Evolutionary conservation across 768 basidiomycete species (phyloP).

Genomic region (Cystobasidium tubakii): DNA sequence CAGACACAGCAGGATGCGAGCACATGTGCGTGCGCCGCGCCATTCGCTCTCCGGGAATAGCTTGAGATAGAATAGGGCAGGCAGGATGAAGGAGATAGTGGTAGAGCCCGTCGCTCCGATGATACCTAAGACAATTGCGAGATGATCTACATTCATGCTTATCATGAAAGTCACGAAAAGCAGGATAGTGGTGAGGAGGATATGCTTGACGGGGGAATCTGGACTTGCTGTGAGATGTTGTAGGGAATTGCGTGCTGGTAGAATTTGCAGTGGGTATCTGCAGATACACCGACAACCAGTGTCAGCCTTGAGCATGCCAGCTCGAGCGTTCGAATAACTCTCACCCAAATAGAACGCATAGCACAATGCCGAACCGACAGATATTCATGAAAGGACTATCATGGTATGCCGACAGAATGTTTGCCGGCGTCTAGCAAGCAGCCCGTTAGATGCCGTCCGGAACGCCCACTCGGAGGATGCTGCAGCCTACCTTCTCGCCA

Average conservation of each 20-base stretch:
- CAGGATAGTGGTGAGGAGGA: constrained; percentile 53
- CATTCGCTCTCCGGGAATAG: constrained; percentile 28
- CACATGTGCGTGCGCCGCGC: constrained; percentile 14
- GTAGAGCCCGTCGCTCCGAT: constrained; percentile 96
- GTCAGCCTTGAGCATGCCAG: background rate
- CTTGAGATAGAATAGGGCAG: constrained; percentile 37
- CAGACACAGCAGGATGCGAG: constrained; percentile 3
- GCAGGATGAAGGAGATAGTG: constrained; percentile 81
- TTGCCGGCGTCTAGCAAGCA: background rate
- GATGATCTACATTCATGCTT: constrained; percentile 70
- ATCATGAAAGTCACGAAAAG: constrained; percentile 62
- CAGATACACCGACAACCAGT: background rate
- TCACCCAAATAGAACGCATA: constrained; percentile 66
- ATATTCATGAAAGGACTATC: constrained; percentile 86
- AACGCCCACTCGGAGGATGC: too few relatives aligned
- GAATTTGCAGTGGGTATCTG: constrained; percentile 78
- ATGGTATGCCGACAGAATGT: constrained; percentile 48
- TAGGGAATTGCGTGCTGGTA: constrained; percentile 83
- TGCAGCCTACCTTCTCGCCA: constrained; percentile 58
- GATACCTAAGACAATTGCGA: constrained; percentile 86
- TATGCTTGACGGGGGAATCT: constrained; percentile 46
- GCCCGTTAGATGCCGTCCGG: too few relatives aligned
- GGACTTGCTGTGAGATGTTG: constrained; percentile 67
- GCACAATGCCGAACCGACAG: constrained; percentile 85
- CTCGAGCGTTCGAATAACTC: background rate